Evolutionary conservation across 2,329 filamentous ascomycete species (phyloP), one percentile per base, ranked within the genome.

Genomic region (Pyrenophora seminiperda): DNA sequence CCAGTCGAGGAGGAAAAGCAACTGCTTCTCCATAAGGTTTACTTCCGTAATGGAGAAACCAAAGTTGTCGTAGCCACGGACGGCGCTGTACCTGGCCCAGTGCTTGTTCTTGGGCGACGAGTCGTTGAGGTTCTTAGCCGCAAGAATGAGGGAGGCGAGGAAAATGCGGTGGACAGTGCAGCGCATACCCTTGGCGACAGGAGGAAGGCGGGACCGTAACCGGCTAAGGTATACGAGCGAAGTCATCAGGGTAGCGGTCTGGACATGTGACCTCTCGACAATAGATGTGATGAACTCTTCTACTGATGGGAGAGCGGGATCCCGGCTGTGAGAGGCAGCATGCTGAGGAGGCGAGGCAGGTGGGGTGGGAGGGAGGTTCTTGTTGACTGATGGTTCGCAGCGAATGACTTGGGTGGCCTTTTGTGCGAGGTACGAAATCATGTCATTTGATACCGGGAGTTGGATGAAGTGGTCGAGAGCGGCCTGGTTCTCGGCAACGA

Each of bases 71-170:
- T 81, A 88, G 45, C 83, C 84, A 56, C 81, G 82, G 63, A 96
- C 87, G 66, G 87, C 79, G 53, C 89, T 96, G 81, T 97, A 99
- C 67, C 86, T 88, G 59, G 94, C 92, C 94, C 94, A 99, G 82
- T 99, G 94, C 86, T 97, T 97, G 84, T 99, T 99, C 86, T 97
- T 97, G 57, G 94, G 94, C 10, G 91, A 97, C 54, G 91, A 96
- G 81, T 97, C 94, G 75, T 99, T 97, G 63, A 97, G 83, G 75
- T 97, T 97, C 86, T 99, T 99, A 65, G 94, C 93, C 1, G 94
- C 86, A 41, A 87, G 79, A 69, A 94, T 94, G 61, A 93, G 85
- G 13, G 89, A 81, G 33, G 90, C 93, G 40, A 99, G 83, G 78
- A 99, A 97, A 81, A 99, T 97, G 66, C 94, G 89, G 80, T 99